Evolutionary conservation across 441 rosid genomes (phyloP).

Genomic region (Erysimum cheiri): DNA sequence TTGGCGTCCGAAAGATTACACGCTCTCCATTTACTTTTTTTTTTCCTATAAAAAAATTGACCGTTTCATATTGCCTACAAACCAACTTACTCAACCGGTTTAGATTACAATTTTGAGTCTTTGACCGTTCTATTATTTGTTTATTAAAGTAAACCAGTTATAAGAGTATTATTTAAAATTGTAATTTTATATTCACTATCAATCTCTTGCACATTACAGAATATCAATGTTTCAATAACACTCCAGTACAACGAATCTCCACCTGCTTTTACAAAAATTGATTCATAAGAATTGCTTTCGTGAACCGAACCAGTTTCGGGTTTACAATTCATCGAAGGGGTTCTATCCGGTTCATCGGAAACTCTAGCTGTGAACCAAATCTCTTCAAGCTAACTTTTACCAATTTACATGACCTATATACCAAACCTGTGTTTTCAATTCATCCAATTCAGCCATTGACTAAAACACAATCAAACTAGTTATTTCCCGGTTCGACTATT

Average conservation of each 20-base stretch:
- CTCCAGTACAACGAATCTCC: background rate
- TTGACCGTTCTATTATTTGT: no score
- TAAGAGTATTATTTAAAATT: no score
- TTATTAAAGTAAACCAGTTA: no score
- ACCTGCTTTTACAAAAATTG: conserved; percentile 10
- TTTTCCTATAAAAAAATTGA: no score
- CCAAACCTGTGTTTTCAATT: conserved; percentile 29
- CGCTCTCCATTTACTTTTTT: no score
- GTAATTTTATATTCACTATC: no score
- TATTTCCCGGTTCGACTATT: conserved; percentile 44
- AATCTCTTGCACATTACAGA: no score
- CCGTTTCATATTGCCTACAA: background rate
- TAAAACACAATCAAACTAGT: conserved; percentile 20
- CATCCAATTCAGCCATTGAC: conserved; percentile 10
- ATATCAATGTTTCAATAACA: background rate
- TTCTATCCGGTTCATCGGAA: background rate
- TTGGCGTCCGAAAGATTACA: conserved; percentile 11
- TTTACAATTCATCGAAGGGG: background rate
- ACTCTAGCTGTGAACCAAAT: background rate
- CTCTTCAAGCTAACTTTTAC: conserved; percentile 15
- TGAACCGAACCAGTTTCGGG: conserved; percentile 23
- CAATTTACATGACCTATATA: conserved; percentile 29
- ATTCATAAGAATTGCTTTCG: background rate
- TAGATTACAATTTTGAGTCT: background rate
- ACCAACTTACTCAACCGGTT: conserved; percentile 6